Conservation (phyloP, 2,329 filamentous ascomycete genomes). For the Colletotrichum orchidophilum region DNA sequence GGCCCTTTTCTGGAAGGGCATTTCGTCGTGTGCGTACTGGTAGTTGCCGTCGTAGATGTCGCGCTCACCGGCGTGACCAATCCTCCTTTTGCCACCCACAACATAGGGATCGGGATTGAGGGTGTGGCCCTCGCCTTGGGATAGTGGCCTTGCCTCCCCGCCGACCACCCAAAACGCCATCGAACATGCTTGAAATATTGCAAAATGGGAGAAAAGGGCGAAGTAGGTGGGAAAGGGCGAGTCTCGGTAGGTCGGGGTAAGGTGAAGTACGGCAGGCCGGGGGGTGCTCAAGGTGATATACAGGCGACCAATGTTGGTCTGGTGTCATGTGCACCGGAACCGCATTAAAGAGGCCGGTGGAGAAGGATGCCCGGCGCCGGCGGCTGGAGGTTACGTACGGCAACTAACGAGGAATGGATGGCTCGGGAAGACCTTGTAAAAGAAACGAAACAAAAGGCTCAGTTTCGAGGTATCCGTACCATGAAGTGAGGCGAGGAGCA, state of each 20-base stretch:
- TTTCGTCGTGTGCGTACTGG: slow-evolving; percentile 38
- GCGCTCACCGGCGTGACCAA: slow-evolving; percentile 46
- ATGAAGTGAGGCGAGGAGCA: slow-evolving; percentile 24
- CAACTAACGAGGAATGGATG: slow-evolving; percentile 29
- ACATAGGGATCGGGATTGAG: slow-evolving; percentile 38
- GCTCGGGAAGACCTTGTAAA: slow-evolving; percentile 26
- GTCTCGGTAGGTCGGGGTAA: slow-evolving; percentile 5
- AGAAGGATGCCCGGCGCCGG: slow-evolving; percentile 25
- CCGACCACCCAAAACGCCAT: slow-evolving; percentile 38
- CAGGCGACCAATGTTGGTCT: slow-evolving; percentile 22
- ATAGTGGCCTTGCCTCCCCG: slow-evolving; percentile 28
- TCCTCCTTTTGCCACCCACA: slow-evolving; percentile 50
- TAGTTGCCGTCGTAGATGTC: slow-evolving; percentile 43
- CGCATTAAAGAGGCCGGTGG: slow-evolving; percentile 24
- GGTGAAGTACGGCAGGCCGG: slow-evolving; percentile 2
- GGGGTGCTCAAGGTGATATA: slow-evolving; percentile 30
- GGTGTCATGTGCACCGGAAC: slow-evolving; percentile 33
- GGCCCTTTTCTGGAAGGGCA: slow-evolving; percentile 24
- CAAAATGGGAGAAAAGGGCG: slow-evolving; percentile 12
- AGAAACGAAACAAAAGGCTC: slow-evolving; percentile 29
- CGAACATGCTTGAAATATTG: slow-evolving; percentile 44
- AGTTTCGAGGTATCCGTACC: slow-evolving; percentile 23
- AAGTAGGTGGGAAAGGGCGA: slow-evolving; percentile 2
- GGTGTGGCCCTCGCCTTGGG: slow-evolving; percentile 21
- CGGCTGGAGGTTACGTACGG: slow-evolving; percentile 19